Evolutionary conservation across 108 stramenopile genomes (phyloP).

Genomic region (Poteriospumella lacustris): DNA sequence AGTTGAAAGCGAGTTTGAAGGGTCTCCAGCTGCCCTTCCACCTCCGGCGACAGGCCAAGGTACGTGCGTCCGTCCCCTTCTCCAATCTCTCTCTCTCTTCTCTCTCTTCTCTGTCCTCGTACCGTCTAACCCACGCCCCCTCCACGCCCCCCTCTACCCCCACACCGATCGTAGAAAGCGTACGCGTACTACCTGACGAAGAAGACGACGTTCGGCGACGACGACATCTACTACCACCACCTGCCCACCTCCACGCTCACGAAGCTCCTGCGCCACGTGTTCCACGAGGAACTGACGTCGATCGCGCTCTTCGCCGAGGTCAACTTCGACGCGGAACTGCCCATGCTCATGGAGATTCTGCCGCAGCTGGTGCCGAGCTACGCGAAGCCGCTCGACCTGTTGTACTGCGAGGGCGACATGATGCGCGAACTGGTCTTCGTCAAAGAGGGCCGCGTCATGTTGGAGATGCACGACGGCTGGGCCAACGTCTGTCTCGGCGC

Average conservation of each 20-base stretch:
- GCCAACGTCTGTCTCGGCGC: not conserved
- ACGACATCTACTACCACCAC: not conserved
- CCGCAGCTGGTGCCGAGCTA: not conserved
- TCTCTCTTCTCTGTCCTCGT: too few relatives aligned
- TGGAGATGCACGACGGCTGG: slow-evolving; percentile 8
- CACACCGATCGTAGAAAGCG: too few relatives aligned
- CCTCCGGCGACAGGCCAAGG: too few relatives aligned
- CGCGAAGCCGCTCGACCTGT: not conserved
- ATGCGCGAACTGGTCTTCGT: slow-evolving; percentile 1
- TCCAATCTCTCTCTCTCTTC: too few relatives aligned
- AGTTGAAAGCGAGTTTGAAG: too few relatives aligned
- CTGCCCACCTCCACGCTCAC: not conserved
- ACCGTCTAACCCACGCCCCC: too few relatives aligned
- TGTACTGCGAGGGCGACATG: not conserved
- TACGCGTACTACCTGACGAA: slow-evolving; percentile 15
- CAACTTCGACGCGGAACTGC: too few relatives aligned
- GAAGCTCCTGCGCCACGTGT: not conserved
- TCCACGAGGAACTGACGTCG: not conserved
- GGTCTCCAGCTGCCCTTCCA: too few relatives aligned
- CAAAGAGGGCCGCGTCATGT: not conserved
- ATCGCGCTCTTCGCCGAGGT: too few relatives aligned
- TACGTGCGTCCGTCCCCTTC: too few relatives aligned
- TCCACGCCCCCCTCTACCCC: too few relatives aligned
- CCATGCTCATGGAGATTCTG: not conserved
- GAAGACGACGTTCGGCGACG: slow-evolving; percentile 1